phyloP scores from a whole-genome alignment of 495 filamentous ascomycete genomes.

The Podospora sp. region DNA sequence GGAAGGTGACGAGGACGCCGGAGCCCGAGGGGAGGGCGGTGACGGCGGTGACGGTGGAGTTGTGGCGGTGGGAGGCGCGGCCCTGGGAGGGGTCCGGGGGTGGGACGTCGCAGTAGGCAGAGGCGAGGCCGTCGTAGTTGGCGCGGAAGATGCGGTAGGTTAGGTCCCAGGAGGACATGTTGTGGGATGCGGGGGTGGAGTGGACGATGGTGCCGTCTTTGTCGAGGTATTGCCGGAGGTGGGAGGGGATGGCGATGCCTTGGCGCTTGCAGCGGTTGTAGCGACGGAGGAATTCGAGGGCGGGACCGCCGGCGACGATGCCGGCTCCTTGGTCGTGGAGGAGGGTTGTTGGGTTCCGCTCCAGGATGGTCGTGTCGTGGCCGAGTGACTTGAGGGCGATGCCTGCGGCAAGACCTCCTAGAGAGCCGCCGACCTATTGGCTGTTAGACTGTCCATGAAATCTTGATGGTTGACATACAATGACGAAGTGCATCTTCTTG shows the following conservation, averaged over 20 bases:
- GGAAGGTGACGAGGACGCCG: slow-evolving; percentile 44
- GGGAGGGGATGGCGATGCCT: slow-evolving; percentile 38
- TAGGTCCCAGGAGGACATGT: slow-evolving; percentile 59
- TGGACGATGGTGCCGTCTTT: slow-evolving; percentile 46
- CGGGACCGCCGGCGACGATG: slow-evolving; percentile 50
- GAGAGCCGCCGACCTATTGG: slow-evolving; percentile 51
- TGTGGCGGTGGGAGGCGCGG: slow-evolving; percentile 48
- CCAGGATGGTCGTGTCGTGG: slow-evolving; percentile 56
- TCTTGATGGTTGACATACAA: background rate
- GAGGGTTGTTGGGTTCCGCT: slow-evolving; percentile 49
- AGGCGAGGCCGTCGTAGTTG: slow-evolving; percentile 57
- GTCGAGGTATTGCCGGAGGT: slow-evolving; percentile 48
- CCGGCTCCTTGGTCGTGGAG: slow-evolving; percentile 61
- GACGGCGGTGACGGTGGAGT: slow-evolving; percentile 50
- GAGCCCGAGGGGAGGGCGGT: slow-evolving; percentile 31
- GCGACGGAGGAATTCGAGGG: slow-evolving; percentile 37
- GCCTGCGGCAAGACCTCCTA: slow-evolving; percentile 49
- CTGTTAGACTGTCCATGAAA: background rate
- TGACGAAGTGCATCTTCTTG: background rate
- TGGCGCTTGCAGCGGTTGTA: slow-evolving; percentile 40
- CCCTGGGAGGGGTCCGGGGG: slow-evolving; percentile 39
- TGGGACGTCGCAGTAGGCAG: slow-evolving; percentile 48
- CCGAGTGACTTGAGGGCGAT: slow-evolving; percentile 53
- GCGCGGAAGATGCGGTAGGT: slow-evolving; percentile 57
- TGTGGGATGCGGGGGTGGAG: slow-evolving; percentile 43